Evolutionary conservation across 2,329 filamentous ascomycete genomes (phyloP).

Genomic region (Fusarium proliferatum): DNA sequence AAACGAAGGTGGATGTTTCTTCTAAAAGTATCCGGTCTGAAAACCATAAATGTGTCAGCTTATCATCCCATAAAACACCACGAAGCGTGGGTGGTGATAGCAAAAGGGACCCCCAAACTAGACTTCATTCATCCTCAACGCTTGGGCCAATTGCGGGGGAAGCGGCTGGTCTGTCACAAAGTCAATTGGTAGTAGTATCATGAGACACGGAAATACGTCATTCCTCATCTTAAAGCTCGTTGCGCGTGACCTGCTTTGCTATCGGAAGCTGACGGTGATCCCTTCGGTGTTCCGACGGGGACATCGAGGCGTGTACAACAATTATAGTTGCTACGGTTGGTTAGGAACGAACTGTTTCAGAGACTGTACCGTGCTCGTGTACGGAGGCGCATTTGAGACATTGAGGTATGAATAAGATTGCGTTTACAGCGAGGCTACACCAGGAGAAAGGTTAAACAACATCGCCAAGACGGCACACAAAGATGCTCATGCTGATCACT

Average conservation of each 20-base stretch:
- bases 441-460: slow-evolving; percentile 5
- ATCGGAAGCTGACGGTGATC: slow-evolving; percentile 10
- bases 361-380: slow-evolving; percentile 3
- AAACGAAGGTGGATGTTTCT: not conserved
- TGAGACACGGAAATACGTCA: slow-evolving; percentile 28
- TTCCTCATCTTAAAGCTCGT: slow-evolving; percentile 4
- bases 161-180: slow-evolving; percentile 9
- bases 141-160: slow-evolving; percentile 19
- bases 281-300: slow-evolving; percentile 33
- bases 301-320: slow-evolving; percentile 25
- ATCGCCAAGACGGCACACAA: slow-evolving; percentile 21
- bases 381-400: not conserved
- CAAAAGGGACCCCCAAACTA: not conserved
- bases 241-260: slow-evolving; percentile 7
- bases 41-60: slow-evolving; percentile 7
- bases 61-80: slow-evolving; percentile 18
- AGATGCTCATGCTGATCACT: slow-evolving; percentile 13
- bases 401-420: not conserved
- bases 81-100: slow-evolving; percentile 14
- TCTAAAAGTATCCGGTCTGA: not conserved
- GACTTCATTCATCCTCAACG: not conserved
- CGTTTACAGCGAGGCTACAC: slow-evolving; percentile 1
- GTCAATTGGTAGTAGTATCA: slow-evolving; percentile 19
- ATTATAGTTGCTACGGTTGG: slow-evolving; percentile 6
- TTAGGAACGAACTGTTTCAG: slow-evolving; percentile 19